Evolutionary conservation across 2,329 filamentous ascomycete species (phyloP), one percentile per base, ranked within the genome.

Genomic region (Calonectria montana): DNA sequence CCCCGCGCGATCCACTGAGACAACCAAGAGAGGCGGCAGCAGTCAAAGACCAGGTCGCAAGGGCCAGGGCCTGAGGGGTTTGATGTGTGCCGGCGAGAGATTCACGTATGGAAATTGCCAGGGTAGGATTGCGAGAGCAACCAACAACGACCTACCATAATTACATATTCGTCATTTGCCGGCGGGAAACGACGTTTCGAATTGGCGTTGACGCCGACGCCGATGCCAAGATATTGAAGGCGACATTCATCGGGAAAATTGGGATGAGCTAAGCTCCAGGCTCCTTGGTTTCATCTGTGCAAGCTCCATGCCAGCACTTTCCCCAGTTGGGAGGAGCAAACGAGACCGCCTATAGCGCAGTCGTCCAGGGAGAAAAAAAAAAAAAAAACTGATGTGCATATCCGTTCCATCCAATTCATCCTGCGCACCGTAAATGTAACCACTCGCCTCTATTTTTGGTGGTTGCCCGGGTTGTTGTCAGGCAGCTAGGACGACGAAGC

Each of bases 1-100:
- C 67, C 67, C 48, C 67, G 67, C 67, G 62, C 62, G 67, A 70
- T 70, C 67, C 67, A 70, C 62, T n/a, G 31, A 48, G 31, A 45
- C 45, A 61, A 43, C 21, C 55, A 41, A 61, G 55, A 27, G 21
- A 59, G 18, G n/a, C 41, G n/a, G 29, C 29, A 35, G 21, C 50
- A 55, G 50, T 31, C 47, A 27, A 8, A 27, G 29, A 23, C 10
- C 29, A 55, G 50, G 50, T 29, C 31, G 50, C 50, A 55, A 55
- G 50, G 50, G 50, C 29, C 50, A 21, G 50, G 50, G 29, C n/a
- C 7, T 21, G 50, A n/a, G 47, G 50, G 50, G 50, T 31, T 55
- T 18, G 48, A 31, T 7, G 25, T 25, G 15, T 50, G 13, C 7
- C 23, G 12, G 13, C 21, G 45, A 25, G 45, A 23, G 39, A n/a